Conservation (phyloP, 345 rosid genomes). For the Turritis glabra region DNA sequence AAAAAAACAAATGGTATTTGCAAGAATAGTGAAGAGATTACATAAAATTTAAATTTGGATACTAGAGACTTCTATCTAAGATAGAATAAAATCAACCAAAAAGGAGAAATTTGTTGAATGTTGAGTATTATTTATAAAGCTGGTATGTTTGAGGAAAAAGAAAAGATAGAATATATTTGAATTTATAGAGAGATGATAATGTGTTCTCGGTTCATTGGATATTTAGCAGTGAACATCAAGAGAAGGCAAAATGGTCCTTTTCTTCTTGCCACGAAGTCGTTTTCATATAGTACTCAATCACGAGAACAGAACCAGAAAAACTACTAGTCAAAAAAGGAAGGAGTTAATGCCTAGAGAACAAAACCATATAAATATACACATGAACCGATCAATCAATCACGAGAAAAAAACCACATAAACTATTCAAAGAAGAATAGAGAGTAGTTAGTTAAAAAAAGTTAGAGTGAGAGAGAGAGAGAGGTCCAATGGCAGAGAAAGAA, state of each 20-base stretch:
- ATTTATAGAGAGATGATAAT: background rate
- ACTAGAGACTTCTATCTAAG: background rate
- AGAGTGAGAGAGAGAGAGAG: background rate
- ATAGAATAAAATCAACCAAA: background rate
- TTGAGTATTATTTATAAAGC: background rate
- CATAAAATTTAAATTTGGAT: too few relatives aligned
- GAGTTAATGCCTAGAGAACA: background rate
- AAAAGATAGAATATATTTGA: too few relatives aligned
- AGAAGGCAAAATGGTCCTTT: background rate
- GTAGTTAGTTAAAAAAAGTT: background rate
- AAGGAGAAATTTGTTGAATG: background rate
- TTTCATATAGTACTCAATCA: background rate
- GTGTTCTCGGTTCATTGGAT: background rate
- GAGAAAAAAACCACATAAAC: background rate
- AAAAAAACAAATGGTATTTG: too few relatives aligned
- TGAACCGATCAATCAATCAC: background rate
- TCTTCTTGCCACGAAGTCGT: background rate
- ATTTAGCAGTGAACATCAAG: background rate
- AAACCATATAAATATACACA: background rate
- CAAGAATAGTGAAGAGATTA: too few relatives aligned
- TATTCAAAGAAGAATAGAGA: constrained; percentile 10
- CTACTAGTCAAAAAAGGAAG: background rate
- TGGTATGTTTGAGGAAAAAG: background rate
- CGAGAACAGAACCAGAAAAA: background rate
- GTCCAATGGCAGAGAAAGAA: constrained; percentile 28